Evolutionary conservation across 768 basidiomycete species (phyloP).

Genomic region (Termitomyces sp.): DNA sequence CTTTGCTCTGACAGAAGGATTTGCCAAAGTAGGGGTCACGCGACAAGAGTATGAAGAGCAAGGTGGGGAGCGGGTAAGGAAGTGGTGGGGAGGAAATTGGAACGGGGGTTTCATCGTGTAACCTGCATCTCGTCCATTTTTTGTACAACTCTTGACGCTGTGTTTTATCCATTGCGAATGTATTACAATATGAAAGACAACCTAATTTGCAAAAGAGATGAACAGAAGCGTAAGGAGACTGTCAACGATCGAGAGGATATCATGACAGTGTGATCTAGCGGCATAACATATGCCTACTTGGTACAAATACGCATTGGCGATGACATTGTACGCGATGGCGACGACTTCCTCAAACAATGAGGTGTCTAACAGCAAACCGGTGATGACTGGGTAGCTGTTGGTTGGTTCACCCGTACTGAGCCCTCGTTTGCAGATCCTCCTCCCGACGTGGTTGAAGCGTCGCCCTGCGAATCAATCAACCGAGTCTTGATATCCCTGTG

Average conservation of each 20-base stretch:
- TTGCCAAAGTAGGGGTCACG: constrained; percentile 57
- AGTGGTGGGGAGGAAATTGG: constrained; percentile 95
- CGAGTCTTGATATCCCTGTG: constrained; percentile 96
- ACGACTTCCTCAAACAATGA: background rate
- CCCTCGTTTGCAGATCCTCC: constrained; percentile 43
- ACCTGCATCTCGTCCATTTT: background rate
- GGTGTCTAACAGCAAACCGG: constrained; percentile 50
- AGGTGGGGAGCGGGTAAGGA: constrained; percentile 82
- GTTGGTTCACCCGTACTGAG: constrained; percentile 60
- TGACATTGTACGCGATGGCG: constrained; percentile 3
- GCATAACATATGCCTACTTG: background rate
- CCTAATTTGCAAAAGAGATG: constrained; percentile 20
- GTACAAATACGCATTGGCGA: background rate
- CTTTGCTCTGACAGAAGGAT: constrained; percentile 57
- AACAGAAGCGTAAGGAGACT: constrained; percentile 7
- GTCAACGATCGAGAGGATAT: constrained; percentile 5
- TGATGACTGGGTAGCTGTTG: constrained; percentile 43
- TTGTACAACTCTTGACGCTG: background rate
- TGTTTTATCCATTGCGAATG: constrained; percentile 17
- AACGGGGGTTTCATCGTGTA: constrained; percentile 36
- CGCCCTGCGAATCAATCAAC: constrained; percentile 90
- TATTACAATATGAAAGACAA: constrained; percentile 20
- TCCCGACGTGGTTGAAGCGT: constrained; percentile 40
- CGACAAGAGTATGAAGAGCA: constrained; percentile 85
- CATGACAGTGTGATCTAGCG: background rate